These are phyloP conservation scores for Komagataea norvegica DNA, from an alignment of 1,139 yeast genomes.

Conservation along the genomic window DNA sequence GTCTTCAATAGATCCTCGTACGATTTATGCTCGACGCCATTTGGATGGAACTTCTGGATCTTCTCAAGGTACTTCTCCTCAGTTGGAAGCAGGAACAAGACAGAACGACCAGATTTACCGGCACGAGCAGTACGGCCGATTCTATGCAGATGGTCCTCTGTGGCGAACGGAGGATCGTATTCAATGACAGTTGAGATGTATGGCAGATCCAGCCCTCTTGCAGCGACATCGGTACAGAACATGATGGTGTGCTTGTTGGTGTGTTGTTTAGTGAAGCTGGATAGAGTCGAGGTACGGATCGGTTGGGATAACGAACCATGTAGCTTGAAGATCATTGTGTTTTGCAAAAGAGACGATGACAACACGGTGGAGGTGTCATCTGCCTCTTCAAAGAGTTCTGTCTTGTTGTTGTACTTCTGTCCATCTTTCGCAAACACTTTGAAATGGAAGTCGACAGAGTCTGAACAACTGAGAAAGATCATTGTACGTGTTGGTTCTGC, in stretches of 20 bases:
- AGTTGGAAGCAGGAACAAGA: constrained; percentile 79
- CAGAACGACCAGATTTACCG: constrained; percentile 60
- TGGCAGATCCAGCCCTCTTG: constrained; percentile 69
- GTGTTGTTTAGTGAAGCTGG: constrained; percentile 30
- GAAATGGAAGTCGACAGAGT: constrained; percentile 90
- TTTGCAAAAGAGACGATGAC: constrained; percentile 49
- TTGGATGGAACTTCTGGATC: constrained; percentile 57
- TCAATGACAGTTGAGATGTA: constrained; percentile 61
- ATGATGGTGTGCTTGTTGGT: constrained; percentile 54
- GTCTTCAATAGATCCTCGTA: constrained; percentile 51
- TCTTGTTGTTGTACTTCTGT: constrained; percentile 23
- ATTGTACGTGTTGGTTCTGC: constrained; percentile 49
- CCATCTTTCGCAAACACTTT: constrained; percentile 53
- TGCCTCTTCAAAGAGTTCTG: constrained; percentile 23
- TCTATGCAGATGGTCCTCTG: constrained; percentile 70
- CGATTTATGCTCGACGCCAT: constrained; percentile 45
- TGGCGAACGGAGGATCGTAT: constrained; percentile 64
- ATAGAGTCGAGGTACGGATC: constrained; percentile 72
- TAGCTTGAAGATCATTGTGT: constrained; percentile 61
- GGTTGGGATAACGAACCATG: constrained; percentile 91
- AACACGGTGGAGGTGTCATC: constrained; percentile 37
- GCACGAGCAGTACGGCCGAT: constrained; percentile 75
- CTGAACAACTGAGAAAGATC: constrained; percentile 90
- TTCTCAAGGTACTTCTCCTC: constrained; percentile 79
- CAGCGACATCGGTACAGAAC: constrained; percentile 78